Evolutionary conservation across 2,329 filamentous ascomycete species (phyloP).

Genomic region (Pseudogymnoascus destructans): DNA sequence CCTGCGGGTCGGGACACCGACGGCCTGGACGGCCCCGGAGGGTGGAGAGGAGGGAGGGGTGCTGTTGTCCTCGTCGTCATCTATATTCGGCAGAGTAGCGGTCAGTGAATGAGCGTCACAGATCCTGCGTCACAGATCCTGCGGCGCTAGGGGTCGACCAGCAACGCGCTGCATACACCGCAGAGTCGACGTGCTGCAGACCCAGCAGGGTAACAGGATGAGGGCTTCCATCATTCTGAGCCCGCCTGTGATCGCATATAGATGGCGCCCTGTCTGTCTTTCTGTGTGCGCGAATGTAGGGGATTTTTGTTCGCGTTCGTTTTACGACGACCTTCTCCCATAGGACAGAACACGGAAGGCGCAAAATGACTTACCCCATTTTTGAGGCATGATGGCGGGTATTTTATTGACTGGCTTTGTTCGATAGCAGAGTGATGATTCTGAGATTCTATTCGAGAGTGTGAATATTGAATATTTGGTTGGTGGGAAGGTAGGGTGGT

Average conservation of each 20-base stretch:
- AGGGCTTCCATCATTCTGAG: neutral
- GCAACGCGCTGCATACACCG: neutral
- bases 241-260: neutral
- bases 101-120: slow-evolving; percentile 18
- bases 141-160: neutral
- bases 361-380: slow-evolving; percentile 25
- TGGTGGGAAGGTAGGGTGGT: neutral
- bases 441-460: neutral
- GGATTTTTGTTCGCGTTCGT: neutral
- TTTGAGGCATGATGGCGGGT: slow-evolving; percentile 23
- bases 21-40: slow-evolving; percentile 14
- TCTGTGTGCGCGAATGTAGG: neutral
- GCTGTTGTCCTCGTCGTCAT: slow-evolving; percentile 37
- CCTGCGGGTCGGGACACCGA: slow-evolving; percentile 16
- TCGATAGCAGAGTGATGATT: neutral
- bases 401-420: slow-evolving; percentile 2
- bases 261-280: neutral
- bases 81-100: slow-evolving; percentile 22
- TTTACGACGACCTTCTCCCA: neutral
- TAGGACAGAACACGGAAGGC: slow-evolving; percentile 13
- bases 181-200: neutral
- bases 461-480: neutral
- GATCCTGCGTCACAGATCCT: neutral
- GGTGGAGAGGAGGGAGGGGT: slow-evolving; percentile 30
- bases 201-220: neutral